Evolutionary conservation across 176 grass and related monocot species (phyloP).

Genomic region (Oryza meyeriana): DNA sequence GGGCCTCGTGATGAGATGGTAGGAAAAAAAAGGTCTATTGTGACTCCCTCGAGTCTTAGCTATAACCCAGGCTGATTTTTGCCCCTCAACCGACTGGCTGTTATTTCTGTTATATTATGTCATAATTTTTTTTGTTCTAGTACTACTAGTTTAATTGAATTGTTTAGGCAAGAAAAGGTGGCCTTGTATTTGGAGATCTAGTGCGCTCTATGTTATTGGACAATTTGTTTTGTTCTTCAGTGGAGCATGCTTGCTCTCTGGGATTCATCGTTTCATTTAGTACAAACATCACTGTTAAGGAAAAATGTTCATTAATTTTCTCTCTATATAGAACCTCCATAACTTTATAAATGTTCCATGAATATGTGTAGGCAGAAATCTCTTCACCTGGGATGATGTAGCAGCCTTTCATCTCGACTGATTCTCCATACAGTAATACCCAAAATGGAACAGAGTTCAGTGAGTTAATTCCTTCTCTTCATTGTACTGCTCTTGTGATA

Average conservation of each 20-base stretch:
- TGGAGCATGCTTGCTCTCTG: neutral
- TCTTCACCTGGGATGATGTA: constrained; percentile 21
- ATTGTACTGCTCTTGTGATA: neutral
- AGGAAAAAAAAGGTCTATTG: too few species aligned
- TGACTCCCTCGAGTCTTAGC: too few species aligned
- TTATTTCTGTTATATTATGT: neutral
- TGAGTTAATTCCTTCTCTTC: constrained; percentile 28
- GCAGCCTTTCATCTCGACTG: neutral
- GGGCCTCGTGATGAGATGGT: too few species aligned
- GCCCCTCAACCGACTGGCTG: too few species aligned
- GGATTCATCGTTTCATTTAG: neutral
- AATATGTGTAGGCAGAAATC: constrained; percentile 22
- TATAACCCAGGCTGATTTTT: too few species aligned
- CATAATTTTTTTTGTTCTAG: neutral
- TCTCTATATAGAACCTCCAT: neutral
- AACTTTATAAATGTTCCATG: constrained; percentile 1
- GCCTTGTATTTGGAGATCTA: neutral
- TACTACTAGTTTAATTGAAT: neutral
- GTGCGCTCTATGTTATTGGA: neutral
- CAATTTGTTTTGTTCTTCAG: neutral
- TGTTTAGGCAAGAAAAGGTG: neutral
- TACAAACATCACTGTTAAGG: neutral
- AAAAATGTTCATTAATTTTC: neutral
- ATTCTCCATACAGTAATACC: neutral
- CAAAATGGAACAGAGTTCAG: constrained; percentile 46